Base-by-base conservation (phyloP, 352 stramenopile genomes). In the Globisporangium okanoganense region DNA sequence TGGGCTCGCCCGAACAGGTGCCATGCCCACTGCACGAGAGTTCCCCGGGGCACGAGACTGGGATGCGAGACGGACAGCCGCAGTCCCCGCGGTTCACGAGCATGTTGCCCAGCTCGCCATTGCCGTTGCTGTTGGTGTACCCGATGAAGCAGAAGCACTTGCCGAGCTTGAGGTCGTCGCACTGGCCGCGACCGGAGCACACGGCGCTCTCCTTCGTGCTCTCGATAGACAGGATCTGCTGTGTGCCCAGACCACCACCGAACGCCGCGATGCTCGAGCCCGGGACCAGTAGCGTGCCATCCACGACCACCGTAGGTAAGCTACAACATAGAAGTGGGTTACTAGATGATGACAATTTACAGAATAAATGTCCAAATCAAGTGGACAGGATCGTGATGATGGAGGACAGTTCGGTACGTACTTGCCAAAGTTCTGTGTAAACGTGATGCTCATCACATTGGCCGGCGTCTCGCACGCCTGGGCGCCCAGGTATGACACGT, bases 351-450 rank as follows among this genome's bases (percentile, higher is more conserved):
- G 16, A 45, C 5, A 43, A 20, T 3, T 40, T 12, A 61, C 36
- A 10, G 53, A 33, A 33, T 7, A 22, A 45, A 16, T 45, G 40
- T 44, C 12, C 40, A 45, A 10, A 5, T 22, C 40, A 45, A 45
- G 20, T 45, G 40, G 40, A 22, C 40, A 3, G 20, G n/a, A 18
- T 4, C 36, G 36, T n/a, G n/a, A n/a, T n/a, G n/a, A n/a, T n/a
- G 13, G 14, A 43, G 36, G 36, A 7, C 36, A n/a, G 14, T 8
- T 18, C 13, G 14, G 4, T 3, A 87, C 80, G 16, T 83, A 90
- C 83, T 85, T 83, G 41, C 76, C 81, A 70, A 91, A 93, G 63
- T 93, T 82, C 57, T 90, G 81, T 1, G 76, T 93, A 61, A 93
- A 93, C 29, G 79, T 90, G 40, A 93, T 57, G 20, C 70, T 75